A percentile compares a stretch with the other conserved stretches of the same genome.
Evolutionary conservation across 2,329 filamentous ascomycete genomes (phyloP).

Genomic region (Fusarium sp.): DNA sequence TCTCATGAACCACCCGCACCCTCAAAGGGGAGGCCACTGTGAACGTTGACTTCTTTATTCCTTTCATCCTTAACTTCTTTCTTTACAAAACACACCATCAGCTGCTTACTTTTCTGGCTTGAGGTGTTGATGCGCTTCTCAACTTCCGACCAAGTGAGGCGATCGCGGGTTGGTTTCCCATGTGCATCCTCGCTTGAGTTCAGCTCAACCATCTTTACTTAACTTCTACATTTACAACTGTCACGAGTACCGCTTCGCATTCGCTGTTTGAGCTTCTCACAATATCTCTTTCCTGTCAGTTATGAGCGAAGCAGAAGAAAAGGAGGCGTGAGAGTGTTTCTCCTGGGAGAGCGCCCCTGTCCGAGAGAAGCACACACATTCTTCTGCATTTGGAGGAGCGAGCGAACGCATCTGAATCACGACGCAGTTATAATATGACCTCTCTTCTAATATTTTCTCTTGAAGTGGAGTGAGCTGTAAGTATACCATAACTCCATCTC

Average conservation of each 20-base stretch:
- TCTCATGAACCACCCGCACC: not conserved
- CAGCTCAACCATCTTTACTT: not conserved
- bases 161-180: not conserved
- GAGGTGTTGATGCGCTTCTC: too few relatives aligned
- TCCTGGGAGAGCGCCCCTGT: not conserved
- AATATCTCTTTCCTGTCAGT: not conserved
- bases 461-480: slow-evolving; percentile 5
- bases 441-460: not conserved
- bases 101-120: not conserved
- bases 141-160: not conserved
- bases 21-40: not conserved
- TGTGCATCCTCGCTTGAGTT: not conserved
- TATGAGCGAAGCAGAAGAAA: not conserved
- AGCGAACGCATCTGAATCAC: slow-evolving; percentile 11
- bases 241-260: not conserved
- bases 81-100: too few relatives aligned
- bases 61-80: not conserved
- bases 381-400: not conserved
- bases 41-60: too few relatives aligned
- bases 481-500: slow-evolving; percentile 1
- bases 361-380: too few relatives aligned
- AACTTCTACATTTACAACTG: not conserved
- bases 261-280: not conserved
- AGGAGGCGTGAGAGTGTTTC: not conserved
- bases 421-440: not conserved